Conservation (phyloP, 768 basidiomycete species). For the Mycena leptocephala region DNA sequence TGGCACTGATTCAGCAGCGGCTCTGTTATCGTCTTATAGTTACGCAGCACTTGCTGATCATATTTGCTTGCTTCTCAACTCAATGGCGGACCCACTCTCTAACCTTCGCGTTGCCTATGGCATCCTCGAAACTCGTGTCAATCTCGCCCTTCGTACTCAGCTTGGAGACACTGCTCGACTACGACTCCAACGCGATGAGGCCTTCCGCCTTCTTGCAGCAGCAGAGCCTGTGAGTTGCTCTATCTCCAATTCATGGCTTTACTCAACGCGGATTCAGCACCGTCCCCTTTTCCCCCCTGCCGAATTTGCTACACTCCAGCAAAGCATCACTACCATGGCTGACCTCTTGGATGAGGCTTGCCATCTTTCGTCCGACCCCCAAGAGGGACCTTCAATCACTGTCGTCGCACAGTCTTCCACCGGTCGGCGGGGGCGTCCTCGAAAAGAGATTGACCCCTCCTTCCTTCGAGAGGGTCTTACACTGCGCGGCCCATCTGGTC, state of each 20-base stretch:
- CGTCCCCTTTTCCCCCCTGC: constrained; percentile 12
- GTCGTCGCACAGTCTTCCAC: neutral
- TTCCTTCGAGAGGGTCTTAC: constrained; percentile 44
- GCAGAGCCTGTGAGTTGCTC: neutral
- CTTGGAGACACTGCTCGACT: neutral
- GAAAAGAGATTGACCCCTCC: constrained; percentile 39
- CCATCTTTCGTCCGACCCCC: constrained; percentile 34
- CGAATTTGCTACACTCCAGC: constrained; percentile 36
- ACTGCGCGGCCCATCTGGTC: constrained; percentile 23
- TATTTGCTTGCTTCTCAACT: neutral
- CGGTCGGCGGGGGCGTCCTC: constrained; percentile 32
- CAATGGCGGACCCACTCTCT: neutral
- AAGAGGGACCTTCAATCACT: neutral
- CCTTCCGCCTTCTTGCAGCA: neutral
- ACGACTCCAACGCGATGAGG: neutral
- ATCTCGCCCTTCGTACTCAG: constrained; percentile 6
- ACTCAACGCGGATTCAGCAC: constrained; percentile 15
- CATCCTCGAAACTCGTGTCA: neutral
- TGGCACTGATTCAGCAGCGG: neutral
- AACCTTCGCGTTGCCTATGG: neutral
- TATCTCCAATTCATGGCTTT: neutral
- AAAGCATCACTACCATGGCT: constrained; percentile 35
- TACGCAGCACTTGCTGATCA: neutral
- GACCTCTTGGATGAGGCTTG: constrained; percentile 35
- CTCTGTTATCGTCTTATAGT: too few species aligned